These are phyloP conservation scores for Henckelia pumila DNA, from an alignment of 257 asterid genomes.

Conservation along the genomic window DNA sequence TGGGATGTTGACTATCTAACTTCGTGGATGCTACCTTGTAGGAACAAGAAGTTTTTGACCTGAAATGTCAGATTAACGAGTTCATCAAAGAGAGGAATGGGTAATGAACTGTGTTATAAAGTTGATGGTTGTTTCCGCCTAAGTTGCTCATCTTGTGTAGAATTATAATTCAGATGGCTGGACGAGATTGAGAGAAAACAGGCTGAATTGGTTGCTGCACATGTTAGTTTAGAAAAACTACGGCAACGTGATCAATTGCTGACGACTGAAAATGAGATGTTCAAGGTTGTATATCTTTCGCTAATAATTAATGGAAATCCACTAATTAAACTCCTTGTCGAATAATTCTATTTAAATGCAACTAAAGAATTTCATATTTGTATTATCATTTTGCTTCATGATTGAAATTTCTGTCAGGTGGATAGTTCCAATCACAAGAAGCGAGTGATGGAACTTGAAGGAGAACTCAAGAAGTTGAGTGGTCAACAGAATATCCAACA, in stretches of 20 bases:
- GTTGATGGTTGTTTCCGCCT: background rate
- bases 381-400: conserved; percentile 20
- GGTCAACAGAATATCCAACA: conserved; percentile 97
- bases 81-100: conserved; percentile 78
- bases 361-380: conserved; percentile 1
- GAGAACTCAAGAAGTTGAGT: conserved; percentile 69
- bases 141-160: conserved; percentile 13
- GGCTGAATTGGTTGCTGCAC: conserved; percentile 82
- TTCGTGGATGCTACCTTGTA: conserved; percentile 31
- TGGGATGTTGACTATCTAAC: background rate
- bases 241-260: conserved; percentile 59
- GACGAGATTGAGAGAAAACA: conserved; percentile 93
- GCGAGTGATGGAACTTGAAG: conserved; percentile 73
- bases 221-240: conserved; percentile 63
- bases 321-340: background rate
- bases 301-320: background rate
- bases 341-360: background rate
- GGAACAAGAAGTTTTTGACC: conserved; percentile 65
- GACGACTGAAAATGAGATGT: conserved; percentile 68
- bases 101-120: background rate
- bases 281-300: conserved; percentile 96
- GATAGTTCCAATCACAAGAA: conserved; percentile 64
- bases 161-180: conserved; percentile 64
- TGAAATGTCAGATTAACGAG: conserved; percentile 73
- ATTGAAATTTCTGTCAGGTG: conserved; percentile 38